Evolutionary conservation across 352 stramenopile genomes (phyloP).

Genomic region (Phytophthora citricola): DNA sequence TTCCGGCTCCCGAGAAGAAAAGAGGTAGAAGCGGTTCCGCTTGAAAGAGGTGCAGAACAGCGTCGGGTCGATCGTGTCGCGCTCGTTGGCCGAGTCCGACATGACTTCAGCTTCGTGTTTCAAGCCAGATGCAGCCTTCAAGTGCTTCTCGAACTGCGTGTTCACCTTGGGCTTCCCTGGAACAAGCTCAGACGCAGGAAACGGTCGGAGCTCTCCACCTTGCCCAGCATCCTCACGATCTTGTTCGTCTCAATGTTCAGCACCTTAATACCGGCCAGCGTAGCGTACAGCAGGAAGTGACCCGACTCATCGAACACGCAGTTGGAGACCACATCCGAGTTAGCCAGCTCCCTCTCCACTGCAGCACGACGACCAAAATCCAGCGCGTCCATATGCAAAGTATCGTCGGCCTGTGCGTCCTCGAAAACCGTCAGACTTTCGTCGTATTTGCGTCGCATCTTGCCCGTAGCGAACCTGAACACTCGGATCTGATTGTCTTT

Average conservation of each 20-base stretch:
- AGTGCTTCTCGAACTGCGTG: slow-evolving; percentile 93
- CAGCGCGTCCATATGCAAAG: slow-evolving; percentile 85
- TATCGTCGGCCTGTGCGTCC: slow-evolving; percentile 75
- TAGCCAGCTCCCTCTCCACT: slow-evolving; percentile 83
- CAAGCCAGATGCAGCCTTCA: slow-evolving; percentile 56
- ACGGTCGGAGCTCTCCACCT: slow-evolving; percentile 95
- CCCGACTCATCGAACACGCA: slow-evolving; percentile 96
- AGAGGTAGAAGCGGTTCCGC: slow-evolving; percentile 96
- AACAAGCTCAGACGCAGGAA: slow-evolving; percentile 96
- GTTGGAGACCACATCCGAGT: slow-evolving; percentile 67
- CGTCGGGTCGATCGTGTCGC: slow-evolving; percentile 77
- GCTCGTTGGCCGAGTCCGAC: slow-evolving; percentile 52
- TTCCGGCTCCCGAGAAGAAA: slow-evolving; percentile 94
- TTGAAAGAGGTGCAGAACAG: slow-evolving; percentile 91
- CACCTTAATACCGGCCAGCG: slow-evolving; percentile 97
- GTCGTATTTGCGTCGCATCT: slow-evolving; percentile 90
- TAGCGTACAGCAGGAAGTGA: slow-evolving; percentile 96
- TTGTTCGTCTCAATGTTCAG: slow-evolving; percentile 96
- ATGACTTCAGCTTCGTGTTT: slow-evolving; percentile 68
- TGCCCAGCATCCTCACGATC: slow-evolving; percentile 92
- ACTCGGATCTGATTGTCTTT: slow-evolving; percentile 92
- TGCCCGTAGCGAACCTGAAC: slow-evolving; percentile 89
- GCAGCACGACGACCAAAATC: slow-evolving; percentile 89
- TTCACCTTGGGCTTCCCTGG: slow-evolving; percentile 95
- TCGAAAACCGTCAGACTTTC: slow-evolving; percentile 92